Base-by-base conservation (phyloP, 768 basidiomycete genomes). In the Pulveroboletus sp. region DNA sequence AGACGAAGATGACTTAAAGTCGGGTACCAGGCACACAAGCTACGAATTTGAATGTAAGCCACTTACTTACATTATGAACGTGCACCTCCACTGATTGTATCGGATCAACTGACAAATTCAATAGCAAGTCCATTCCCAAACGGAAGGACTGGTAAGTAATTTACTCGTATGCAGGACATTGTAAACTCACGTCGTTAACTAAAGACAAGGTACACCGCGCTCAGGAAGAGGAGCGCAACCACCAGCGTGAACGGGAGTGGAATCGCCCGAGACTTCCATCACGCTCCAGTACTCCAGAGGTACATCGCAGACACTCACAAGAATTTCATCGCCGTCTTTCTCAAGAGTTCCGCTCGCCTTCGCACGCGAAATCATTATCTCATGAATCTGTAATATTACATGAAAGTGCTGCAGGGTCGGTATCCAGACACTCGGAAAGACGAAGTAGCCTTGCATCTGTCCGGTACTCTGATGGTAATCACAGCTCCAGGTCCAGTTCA, bases 231-330 rank as follows among this genome's bases (percentile, higher is more conserved):
- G 69, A 64, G n/a, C 67, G 43, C 13, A 52, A 54, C 37, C 71
- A 66, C 43, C 74, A 78, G 45, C 76, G 69, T 32, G 78, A 81
- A 59, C 72, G 72, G 41, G 71, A 71, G 39, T 75, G 80, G 81
- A 77, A 76, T 51, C 65, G 63, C 15, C 64, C 65, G 17, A 71
- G 61, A 39, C 38, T 52, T 7, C 50, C 55, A n/a, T 59, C 65
- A 42, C 43, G 56, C 21, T 57, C 73, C 31, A 40, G 32, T 41
- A 61, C 59, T 9, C 57, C 64, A 36, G 62, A 65, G 32, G 47
- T 52, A 37, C 57, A 59, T 40, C 68, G 46, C 55, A 63, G 49
- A 36, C 57, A 57, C 41, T 66, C 57, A 3, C 59, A 65, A 32
- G 68, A 68, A 17, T 50, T 53, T 36, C 57, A 56, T 40, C 67